Percentiles rank a stretch among this genome's conserved stretches.
Evolutionary conservation across 805 yeast genomes (phyloP).

Genomic region (Lipomyces starkeyi): DNA sequence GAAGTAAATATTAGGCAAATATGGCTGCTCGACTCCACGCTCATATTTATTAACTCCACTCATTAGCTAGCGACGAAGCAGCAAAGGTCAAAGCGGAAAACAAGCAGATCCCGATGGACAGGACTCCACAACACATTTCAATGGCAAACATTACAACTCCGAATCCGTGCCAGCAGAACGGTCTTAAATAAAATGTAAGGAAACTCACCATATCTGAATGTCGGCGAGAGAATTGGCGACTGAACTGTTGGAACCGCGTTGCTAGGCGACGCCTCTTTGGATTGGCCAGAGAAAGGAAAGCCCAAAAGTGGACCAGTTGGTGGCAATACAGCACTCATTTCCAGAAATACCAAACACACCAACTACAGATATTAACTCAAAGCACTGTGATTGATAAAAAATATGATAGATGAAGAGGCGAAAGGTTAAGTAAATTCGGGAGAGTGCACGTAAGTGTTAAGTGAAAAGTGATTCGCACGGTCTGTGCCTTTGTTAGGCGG

Average conservation of each 20-base stretch:
- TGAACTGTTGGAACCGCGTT: constrained; percentile 1
- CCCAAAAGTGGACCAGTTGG: constrained; percentile 32
- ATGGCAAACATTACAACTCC: background rate
- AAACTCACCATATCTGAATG: constrained; percentile 23
- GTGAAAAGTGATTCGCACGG: background rate
- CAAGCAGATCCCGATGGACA: background rate
- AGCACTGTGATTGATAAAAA: background rate
- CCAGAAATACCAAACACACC: background rate
- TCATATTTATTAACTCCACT: background rate
- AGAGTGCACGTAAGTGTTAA: background rate
- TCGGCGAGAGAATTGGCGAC: constrained; percentile 9
- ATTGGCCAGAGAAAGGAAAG: constrained; percentile 28
- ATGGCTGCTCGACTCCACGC: background rate
- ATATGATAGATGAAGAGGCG: background rate
- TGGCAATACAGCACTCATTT: constrained; percentile 37
- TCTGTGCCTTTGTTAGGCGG: background rate
- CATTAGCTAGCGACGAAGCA: background rate
- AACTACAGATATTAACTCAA: background rate
- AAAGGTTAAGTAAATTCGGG: background rate
- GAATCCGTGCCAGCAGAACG: background rate
- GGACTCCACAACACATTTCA: background rate
- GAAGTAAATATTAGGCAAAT: background rate
- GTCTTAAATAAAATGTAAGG: background rate
- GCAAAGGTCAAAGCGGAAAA: background rate
- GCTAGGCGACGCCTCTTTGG: constrained; percentile 18